phyloP scores from a whole-genome alignment of 768 basidiomycete genomes.

The Termitomyces titanicus region DNA sequence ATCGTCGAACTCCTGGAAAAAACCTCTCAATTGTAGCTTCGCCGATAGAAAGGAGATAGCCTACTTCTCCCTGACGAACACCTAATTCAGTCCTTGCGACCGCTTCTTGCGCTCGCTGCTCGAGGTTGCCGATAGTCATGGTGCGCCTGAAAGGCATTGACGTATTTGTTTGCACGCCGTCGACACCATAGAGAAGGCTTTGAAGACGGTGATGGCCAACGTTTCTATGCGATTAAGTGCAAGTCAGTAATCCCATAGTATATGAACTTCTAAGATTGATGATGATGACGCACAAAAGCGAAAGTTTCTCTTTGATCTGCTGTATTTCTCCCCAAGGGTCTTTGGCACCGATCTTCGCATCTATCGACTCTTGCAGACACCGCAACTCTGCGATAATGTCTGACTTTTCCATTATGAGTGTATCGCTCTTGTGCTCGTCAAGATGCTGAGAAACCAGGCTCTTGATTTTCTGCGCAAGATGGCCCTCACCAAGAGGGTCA shows the following conservation, averaged over 20 bases:
- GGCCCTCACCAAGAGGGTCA: background rate
- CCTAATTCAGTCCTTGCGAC: background rate
- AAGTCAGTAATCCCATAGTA: background rate
- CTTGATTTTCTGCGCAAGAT: constrained; percentile 13
- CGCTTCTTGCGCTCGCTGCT: constrained; percentile 1
- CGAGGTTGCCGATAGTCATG: background rate
- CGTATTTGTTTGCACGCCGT: constrained; percentile 3
- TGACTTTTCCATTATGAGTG: constrained; percentile 6
- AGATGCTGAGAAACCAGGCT: background rate
- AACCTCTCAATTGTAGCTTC: background rate
- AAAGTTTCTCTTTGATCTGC: background rate
- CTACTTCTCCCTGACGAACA: constrained; percentile 5
- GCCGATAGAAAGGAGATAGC: background rate
- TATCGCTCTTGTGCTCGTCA: constrained; percentile 13
- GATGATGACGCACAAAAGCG: constrained; percentile 4
- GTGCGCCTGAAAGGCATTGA: constrained; percentile 3
- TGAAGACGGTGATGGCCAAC: background rate
- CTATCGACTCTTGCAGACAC: background rate
- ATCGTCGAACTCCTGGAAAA: constrained; percentile 2
- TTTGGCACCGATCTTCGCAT: background rate
- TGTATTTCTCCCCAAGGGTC: constrained; percentile 1
- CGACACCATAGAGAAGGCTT: background rate
- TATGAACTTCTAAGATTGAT: background rate
- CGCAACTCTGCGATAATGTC: constrained; percentile 21
- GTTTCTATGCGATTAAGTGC: background rate